A percentile compares a stretch with the other conserved stretches of the same genome.
These are phyloP conservation scores for Arthrocladium fulminans DNA, from an alignment of 2,329 filamentous ascomycete species.

Conservation along the genomic window DNA sequence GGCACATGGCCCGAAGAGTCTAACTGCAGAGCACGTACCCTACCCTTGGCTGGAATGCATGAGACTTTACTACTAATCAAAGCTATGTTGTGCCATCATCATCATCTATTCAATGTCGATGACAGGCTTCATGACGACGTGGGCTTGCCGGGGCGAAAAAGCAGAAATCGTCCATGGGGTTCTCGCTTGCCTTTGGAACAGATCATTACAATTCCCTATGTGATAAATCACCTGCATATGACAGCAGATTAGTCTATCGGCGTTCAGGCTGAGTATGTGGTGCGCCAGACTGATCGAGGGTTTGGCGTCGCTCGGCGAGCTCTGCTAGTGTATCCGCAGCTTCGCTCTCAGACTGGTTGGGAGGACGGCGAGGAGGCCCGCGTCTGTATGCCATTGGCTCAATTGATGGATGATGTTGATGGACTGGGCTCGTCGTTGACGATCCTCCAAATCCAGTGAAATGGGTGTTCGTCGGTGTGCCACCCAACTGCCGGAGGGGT, in stretches of 20 bases:
- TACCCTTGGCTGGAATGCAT: no score
- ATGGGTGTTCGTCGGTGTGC: background rate
- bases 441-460: background rate
- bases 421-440: background rate
- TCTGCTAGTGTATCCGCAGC: constrained; percentile 20
- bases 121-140: no score
- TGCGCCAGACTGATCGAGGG: background rate
- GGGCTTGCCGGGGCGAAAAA: no score
- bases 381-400: constrained; percentile 1
- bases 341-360: constrained; percentile 17
- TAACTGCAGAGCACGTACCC: no score
- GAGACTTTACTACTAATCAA: no score
- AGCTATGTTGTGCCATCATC: no score
- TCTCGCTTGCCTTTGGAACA: no score
- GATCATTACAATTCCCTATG: no score
- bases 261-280: background rate
- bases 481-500: background rate
- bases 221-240: no score
- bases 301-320: constrained; percentile 10
- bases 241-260: background rate
- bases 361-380: background rate
- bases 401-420: background rate
- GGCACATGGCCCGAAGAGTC: no score
- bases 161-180: no score
- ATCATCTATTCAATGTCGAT: no score